Evolutionary conservation across 768 basidiomycete species (phyloP), one percentile per base, ranked within the genome.

Genomic region (Xerocomus spinulosus): DNA sequence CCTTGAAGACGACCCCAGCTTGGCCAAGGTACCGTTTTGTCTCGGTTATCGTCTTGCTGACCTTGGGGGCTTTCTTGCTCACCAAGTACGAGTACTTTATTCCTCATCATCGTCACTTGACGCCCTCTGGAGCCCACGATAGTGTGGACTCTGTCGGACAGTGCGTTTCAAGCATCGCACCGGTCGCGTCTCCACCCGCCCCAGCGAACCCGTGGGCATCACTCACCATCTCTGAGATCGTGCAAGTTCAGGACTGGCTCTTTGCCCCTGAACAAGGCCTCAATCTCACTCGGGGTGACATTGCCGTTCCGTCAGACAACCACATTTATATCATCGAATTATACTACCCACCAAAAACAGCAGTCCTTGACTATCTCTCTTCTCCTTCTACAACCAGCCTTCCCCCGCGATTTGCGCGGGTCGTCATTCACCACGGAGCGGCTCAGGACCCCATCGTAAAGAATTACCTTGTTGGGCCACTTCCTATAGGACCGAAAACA

Each of bases 381-480:
- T 58, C 64, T 9, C 66, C 72, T 8, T 46, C 43, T 8, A 42
- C 52, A 0, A 56, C 42, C 2, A 24, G 44, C 8, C 56, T 62
- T 2, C 78, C 77, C 0, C 53, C 64, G 28, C 62, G 68, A 29
- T 75, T 69, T 51, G 78, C 80, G 5, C 68, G 73, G 42, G 77
- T 76, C n/a, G 72, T 72, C 23, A 66, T 83, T 40, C 73, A 78
- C 51, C 73, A 79, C 57, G 79, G 78, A 21, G 68, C 69, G 10
- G 58, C 55, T 12, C 50, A 52, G 5, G 66, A 61, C 10, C 78
- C 78, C 9, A 56, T 64, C n/a, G 72, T 81, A 29, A 69, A 64
- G 46, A 78, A 82, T 54, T 80, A 81, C 54, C 63, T 81, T 8
- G 73, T 83, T 15, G 82, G 82, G 0, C 82, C 82, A 1, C 66